Base-by-base conservation (phyloP, 2,329 filamentous ascomycete genomes). In the Aureobasidium uvarum region DNA sequence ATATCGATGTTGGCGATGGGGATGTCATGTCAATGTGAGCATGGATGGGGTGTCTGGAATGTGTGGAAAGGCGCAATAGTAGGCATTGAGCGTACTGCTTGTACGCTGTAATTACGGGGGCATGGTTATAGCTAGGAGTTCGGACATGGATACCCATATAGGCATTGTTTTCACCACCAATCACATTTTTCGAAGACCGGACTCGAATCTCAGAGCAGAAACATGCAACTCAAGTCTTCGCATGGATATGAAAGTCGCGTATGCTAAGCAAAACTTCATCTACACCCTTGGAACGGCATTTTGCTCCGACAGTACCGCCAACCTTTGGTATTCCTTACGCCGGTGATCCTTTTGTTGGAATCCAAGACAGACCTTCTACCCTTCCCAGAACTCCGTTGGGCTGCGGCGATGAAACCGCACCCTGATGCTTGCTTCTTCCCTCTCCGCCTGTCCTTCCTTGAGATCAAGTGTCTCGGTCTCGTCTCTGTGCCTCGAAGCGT, bases 1-100 rank as follows among this genome's bases (percentile, higher is more conserved):
- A 91, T 70, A 86, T 92, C 66, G 84, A 74, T 68, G 65, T 63
- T 33, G 60, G n/a, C 7, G 58, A 62, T 28, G 58, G 33, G 13
- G 58, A 68, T 7, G 41, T 48, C 56, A 60, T 60, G 56, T 60
- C 41, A 8, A 25, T 48, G 41, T 60, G 28, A 48, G 71, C 10
- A 38, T 8, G 5, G 11, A 25, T 39, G 25, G 41, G 18, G 13
- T 28, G 5, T 18, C 4, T 33, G 7, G 18, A 16, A 25, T 36
- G 11, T 18, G 11, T 11, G 39, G 55, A 18, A 43, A 25, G 20
- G 43, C 5, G 16, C 33, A 36, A 43, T 33, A 33, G 36, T 20
- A 41, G 18, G 51, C 10, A 28, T 63, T 58, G 13, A n/a, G n/a
- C 10, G 4, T 16, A n/a, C 10, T 18, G 48, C 20, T 8, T 11